phyloP scores from a whole-genome alignment of 441 rosid genomes.

The Jatropha podagrica region DNA sequence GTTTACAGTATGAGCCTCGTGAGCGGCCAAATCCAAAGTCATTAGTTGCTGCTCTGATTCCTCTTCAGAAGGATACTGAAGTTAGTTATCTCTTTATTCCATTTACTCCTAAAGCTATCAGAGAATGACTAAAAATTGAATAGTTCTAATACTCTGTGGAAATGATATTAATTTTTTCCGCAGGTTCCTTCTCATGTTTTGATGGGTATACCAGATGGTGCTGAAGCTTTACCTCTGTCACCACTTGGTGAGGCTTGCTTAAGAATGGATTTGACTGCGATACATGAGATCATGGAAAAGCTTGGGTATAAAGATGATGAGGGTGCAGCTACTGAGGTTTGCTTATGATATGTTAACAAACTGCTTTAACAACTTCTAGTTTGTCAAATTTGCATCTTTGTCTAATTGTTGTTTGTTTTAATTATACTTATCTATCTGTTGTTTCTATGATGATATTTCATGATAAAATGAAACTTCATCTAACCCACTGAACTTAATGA shows the following conservation, averaged over 20 bases:
- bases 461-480: not conserved
- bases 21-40: constrained; percentile 76
- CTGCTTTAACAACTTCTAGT: not conserved
- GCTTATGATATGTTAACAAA: constrained; percentile 16
- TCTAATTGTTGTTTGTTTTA: not conserved
- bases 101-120: not conserved
- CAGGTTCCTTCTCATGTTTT: constrained; percentile 78
- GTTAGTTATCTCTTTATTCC: constrained; percentile 26
- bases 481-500: constrained; percentile 4
- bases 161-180: constrained; percentile 20
- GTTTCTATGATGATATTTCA: not conserved
- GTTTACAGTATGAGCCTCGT: constrained; percentile 80
- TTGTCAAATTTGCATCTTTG: not conserved
- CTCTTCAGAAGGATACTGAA: constrained; percentile 83
- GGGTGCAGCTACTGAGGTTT: constrained; percentile 65
- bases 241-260: constrained; percentile 82
- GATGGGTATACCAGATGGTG: constrained; percentile 68
- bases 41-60: constrained; percentile 59
- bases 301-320: constrained; percentile 91
- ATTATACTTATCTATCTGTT: not conserved
- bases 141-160: constrained; percentile 6
- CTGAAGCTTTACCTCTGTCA: constrained; percentile 53
- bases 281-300: constrained; percentile 71
- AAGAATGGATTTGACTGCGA: constrained; percentile 74
- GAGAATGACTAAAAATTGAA: constrained; percentile 4